Percentiles rank a stretch among this genome's conserved stretches.
phyloP scores from a whole-genome alignment of 2,329 filamentous ascomycete genomes.

The Dactylellina sp. region DNA sequence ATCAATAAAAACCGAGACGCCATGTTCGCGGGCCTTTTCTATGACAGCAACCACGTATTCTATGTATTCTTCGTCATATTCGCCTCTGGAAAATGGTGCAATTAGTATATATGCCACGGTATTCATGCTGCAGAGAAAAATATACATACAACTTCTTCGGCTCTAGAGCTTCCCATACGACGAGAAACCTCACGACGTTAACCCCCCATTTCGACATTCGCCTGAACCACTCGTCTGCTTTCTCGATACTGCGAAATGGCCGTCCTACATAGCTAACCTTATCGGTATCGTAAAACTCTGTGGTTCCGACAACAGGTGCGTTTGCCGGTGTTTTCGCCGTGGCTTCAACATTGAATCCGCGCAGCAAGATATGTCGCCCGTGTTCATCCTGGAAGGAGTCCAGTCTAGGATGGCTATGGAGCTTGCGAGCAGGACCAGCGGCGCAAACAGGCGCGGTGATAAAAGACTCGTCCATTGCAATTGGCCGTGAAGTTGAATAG shows the following conservation, averaged over 20 bases:
- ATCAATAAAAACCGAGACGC: constrained; percentile 65
- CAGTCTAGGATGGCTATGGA: constrained; percentile 54
- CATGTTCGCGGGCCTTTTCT: constrained; percentile 63
- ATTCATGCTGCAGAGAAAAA: neutral
- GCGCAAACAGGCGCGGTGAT: constrained; percentile 44
- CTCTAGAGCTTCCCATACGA: constrained; percentile 65
- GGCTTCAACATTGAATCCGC: constrained; percentile 65
- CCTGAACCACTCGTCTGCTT: constrained; percentile 64
- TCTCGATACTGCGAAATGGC: constrained; percentile 63
- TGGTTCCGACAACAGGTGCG: constrained; percentile 64
- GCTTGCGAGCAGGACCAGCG: constrained; percentile 51
- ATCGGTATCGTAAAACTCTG: constrained; percentile 65
- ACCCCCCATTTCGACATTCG: constrained; percentile 64
- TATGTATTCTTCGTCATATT: constrained; percentile 64
- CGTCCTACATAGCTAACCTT: constrained; percentile 64
- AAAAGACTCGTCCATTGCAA: constrained; percentile 53
- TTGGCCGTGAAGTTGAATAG: constrained; percentile 26
- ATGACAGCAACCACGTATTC: constrained; percentile 63
- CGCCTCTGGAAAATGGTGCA: constrained; percentile 42
- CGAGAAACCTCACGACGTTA: constrained; percentile 64
- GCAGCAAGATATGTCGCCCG: constrained; percentile 64
- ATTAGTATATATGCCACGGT: neutral
- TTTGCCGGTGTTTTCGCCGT: constrained; percentile 65
- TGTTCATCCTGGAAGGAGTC: constrained; percentile 63
- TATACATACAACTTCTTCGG: constrained; percentile 59